Percentiles rank a stretch among this genome's conserved stretches.
These are phyloP conservation scores for Linnemannia exigua DNA, from an alignment of 192 early-diverging fungal species.

Conservation along the genomic window DNA sequence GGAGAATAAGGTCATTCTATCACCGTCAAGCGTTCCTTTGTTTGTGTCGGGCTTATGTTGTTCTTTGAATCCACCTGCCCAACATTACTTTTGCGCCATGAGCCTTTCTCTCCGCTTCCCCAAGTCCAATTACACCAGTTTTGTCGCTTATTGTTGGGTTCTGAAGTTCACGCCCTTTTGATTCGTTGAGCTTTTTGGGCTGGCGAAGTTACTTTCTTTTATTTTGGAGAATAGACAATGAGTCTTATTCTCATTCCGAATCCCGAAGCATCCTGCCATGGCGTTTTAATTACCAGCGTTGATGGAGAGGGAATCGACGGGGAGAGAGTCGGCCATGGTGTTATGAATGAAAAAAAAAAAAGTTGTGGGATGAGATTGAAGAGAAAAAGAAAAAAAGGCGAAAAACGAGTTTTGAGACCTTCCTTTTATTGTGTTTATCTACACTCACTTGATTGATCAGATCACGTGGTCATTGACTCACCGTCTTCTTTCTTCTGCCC, in stretches of 20 bases:
- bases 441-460: background rate
- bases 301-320: conserved; percentile 50
- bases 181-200: background rate
- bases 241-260: background rate
- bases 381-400: background rate
- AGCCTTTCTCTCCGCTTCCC: background rate
- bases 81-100: background rate
- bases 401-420: conserved; percentile 7
- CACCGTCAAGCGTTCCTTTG: background rate
- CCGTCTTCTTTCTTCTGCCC: background rate
- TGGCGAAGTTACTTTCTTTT: background rate
- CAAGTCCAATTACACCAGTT: background rate
- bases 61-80: background rate
- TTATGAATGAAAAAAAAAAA: background rate
- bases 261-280: background rate
- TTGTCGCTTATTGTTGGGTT: background rate
- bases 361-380: background rate
- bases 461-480: conserved; percentile 30
- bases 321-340: conserved; percentile 53
- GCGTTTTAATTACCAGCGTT: conserved; percentile 37
- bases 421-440: background rate
- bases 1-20: background rate
- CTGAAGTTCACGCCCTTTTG: background rate
- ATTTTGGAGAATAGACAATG: background rate
- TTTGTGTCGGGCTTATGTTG: background rate